Evolutionary conservation across 176 grass and related monocot species (phyloP).

Genomic region (Eragrostis nindensis): DNA sequence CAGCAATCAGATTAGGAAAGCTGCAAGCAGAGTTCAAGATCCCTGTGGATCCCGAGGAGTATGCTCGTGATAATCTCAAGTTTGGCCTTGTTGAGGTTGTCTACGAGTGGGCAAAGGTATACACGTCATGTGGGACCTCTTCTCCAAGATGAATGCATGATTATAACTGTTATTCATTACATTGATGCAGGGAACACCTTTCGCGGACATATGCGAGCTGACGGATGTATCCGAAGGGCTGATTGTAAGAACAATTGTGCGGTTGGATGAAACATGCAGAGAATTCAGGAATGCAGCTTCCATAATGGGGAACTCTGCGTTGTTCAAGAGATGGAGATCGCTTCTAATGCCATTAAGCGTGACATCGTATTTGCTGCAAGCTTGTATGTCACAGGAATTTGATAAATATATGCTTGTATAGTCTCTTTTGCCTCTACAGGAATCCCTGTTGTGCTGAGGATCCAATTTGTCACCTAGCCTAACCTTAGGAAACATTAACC

Average conservation of each 20-base stretch:
- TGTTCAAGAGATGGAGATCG: constrained; percentile 91
- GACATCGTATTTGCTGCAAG: constrained; percentile 97
- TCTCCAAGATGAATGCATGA: constrained; percentile 3
- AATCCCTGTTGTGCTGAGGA: not conserved
- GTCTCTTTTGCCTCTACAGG: not conserved
- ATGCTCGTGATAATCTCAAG: constrained; percentile 94
- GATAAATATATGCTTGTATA: constrained; percentile 31
- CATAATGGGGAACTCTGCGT: constrained; percentile 88
- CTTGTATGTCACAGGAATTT: constrained; percentile 91
- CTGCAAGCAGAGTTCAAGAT: constrained; percentile 72
- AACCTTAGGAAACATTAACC: not conserved
- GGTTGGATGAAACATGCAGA: constrained; percentile 91
- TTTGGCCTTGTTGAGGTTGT: constrained; percentile 99
- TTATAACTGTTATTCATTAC: constrained; percentile 5
- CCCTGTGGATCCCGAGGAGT: constrained; percentile 82
- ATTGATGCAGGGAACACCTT: constrained; percentile 80
- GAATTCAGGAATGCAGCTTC: constrained; percentile 94
- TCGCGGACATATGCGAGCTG: constrained; percentile 91
- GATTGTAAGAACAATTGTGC: constrained; percentile 87
- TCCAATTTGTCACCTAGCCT: not conserved
- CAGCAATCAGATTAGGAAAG: constrained; percentile 75
- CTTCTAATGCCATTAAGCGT: constrained; percentile 86
- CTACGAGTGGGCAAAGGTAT: constrained; percentile 97
- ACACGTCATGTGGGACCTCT: not conserved
- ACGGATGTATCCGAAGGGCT: constrained; percentile 94